Evolutionary conservation across 495 filamentous ascomycete genomes (phyloP), one percentile per base, ranked within the genome.

Genomic region (Trichoderma parareesei): DNA sequence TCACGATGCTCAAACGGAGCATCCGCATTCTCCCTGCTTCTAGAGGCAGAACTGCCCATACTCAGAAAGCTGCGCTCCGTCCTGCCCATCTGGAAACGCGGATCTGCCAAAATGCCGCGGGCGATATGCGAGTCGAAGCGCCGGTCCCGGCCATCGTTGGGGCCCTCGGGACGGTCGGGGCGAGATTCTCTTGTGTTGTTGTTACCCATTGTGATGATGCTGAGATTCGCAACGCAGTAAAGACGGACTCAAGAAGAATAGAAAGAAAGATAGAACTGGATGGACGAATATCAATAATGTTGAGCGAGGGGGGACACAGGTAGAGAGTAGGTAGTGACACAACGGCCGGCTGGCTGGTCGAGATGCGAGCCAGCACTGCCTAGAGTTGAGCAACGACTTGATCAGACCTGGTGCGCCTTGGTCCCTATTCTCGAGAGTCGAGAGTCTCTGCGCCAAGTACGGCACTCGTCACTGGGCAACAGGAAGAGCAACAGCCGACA

Each of bases 1-100:
- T 97, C 94, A 65, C 89, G 80, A 53, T 88, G 84, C 67, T 85
- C 82, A 35, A 77, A 75, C 7, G 75, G 77, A 6, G 69, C 71
- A 59, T 75, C 73, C 14, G 64, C 65, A 13, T 70, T 65, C 18
- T 73, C 66, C 42, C 62, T 66, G 9, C 69, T 69, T 18, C 67
- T 63, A 61, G 42, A 46, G 46, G 67, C 61, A 27, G 74, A 67
- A 6, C 67, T 55, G 1, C 53, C 61, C 10, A 73, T 40, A 3
- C 67, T 68, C n/a, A 75, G 65, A 38, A 71, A 69, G 40, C 68
- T 61, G 3, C 73, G 44, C 6, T 74, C 75, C 20, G 70, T 55
- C 38, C 72, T 68, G 60, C 68, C 72, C 63, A 66, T 67, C 71
- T 41, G 67, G 65, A 60, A 65, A 62, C 64, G 69, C 63, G 57